Conservation (phyloP, 768 basidiomycete genomes). For the Daedaleopsis nitida region DNA sequence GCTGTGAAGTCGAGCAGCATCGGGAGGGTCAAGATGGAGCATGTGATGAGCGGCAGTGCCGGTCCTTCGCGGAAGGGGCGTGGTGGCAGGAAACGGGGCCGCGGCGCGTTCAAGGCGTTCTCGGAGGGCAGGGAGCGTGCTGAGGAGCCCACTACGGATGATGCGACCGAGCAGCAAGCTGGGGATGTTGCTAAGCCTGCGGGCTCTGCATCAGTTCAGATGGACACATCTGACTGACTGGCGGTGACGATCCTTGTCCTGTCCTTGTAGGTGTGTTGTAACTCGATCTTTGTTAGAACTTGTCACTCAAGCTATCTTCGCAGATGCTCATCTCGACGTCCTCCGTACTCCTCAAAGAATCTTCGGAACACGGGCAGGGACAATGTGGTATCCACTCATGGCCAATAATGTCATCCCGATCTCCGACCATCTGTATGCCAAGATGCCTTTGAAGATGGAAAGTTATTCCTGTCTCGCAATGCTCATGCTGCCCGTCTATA, state of each 20-base stretch:
- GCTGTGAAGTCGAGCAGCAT: constrained; percentile 10
- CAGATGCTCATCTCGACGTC: background rate
- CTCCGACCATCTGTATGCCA: too few relatives aligned
- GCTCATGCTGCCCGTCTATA: background rate
- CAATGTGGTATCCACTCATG: background rate
- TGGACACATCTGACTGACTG: constrained; percentile 11
- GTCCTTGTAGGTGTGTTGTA: background rate
- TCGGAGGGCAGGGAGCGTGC: constrained; percentile 2
- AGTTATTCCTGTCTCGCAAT: background rate
- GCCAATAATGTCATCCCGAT: too few relatives aligned
- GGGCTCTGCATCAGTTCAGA: constrained; percentile 4
- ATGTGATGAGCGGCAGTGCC: constrained; percentile 15
- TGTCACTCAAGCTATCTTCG: constrained; percentile 1
- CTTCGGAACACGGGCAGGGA: background rate
- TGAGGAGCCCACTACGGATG: background rate
- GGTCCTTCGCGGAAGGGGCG: constrained; percentile 17
- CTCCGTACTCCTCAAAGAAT: too few relatives aligned
- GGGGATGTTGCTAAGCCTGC: background rate
- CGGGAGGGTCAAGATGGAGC: constrained; percentile 19
- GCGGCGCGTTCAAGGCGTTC: background rate
- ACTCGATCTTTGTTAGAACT: background rate
- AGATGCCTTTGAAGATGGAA: too few relatives aligned
- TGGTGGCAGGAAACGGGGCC: constrained; percentile 17
- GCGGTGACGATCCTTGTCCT: background rate
- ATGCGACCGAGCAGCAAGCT: background rate